phyloP scores from a whole-genome alignment of 768 basidiomycete species.

The Pleurotus djamor region DNA sequence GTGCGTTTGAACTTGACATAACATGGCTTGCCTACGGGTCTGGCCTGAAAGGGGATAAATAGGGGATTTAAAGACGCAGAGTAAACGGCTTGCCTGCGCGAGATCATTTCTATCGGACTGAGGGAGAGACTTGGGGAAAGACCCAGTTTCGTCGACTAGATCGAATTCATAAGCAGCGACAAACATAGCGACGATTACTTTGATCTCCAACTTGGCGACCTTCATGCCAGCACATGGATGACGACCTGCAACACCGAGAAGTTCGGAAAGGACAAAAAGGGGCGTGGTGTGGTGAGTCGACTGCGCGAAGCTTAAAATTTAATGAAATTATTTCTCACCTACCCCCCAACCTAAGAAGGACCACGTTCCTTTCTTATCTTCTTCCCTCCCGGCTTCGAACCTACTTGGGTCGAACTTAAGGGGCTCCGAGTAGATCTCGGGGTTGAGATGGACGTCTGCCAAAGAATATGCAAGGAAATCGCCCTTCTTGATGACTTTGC shows the following conservation, averaged over 20 bases:
- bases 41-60: no score
- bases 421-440: conserved; percentile 31
- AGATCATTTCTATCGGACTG: conserved; percentile 29
- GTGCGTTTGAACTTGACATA: no score
- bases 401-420: conserved; percentile 31
- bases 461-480: conserved; percentile 31
- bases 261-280: not conserved
- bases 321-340: conserved; percentile 18
- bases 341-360: conserved; percentile 38
- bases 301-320: no score
- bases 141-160: conserved; percentile 27
- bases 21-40: no score
- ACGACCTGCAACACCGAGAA: conserved; percentile 19
- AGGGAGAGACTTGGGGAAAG: conserved; percentile 20
- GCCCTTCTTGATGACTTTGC: conserved; percentile 23
- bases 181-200: conserved; percentile 29
- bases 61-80: no score
- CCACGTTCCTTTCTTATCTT: conserved; percentile 29
- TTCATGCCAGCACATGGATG: conserved; percentile 38
- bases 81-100: conserved; percentile 18
- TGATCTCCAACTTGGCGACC: conserved; percentile 37
- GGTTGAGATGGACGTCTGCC: conserved; percentile 31
- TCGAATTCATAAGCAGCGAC: conserved; percentile 30
- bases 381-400: conserved; percentile 25
- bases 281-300: not conserved